Evolutionary conservation across 768 basidiomycete genomes (phyloP).

Genomic region (Inosperma sp.): DNA sequence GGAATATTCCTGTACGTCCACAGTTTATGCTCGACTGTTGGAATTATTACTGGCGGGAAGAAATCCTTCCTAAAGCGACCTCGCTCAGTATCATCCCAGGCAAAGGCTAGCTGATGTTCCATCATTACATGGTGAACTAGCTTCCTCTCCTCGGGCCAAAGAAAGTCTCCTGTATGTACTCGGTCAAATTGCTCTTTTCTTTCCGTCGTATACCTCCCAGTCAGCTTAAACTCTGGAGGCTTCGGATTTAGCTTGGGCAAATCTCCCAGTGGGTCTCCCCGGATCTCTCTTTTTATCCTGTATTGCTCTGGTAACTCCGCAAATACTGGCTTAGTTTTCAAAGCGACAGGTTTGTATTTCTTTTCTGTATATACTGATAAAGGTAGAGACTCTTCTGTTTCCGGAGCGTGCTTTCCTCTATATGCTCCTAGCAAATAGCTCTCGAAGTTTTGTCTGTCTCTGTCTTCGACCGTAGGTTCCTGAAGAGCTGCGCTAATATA

Average conservation of each 20-base stretch:
- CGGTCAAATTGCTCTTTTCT: conserved; percentile 16
- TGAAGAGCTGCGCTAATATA: not conserved
- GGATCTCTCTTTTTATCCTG: conserved; percentile 25
- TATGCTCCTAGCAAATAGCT: no score
- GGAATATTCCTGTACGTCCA: conserved; percentile 29
- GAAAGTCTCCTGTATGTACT: conserved; percentile 15
- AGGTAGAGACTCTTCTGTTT: not conserved
- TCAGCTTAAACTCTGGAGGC: conserved; percentile 20
- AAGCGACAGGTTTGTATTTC: conserved; percentile 31
- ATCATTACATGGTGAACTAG: conserved; percentile 33
- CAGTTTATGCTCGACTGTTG: conserved; percentile 30
- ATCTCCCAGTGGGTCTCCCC: conserved; percentile 25
- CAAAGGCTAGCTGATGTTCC: conserved; percentile 19
- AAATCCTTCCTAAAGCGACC: conserved; percentile 31
- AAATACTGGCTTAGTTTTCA: conserved; percentile 22
- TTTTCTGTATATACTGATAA: no score
- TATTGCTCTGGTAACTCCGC: conserved; percentile 24
- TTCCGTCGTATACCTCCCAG: conserved; percentile 23
- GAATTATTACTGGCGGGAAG: conserved; percentile 32
- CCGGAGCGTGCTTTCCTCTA: not conserved
- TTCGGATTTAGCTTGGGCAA: conserved; percentile 20
- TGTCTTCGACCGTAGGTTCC: not conserved
- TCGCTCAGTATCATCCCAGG: conserved; percentile 29
- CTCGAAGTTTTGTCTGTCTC: not conserved
- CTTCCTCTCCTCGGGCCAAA: conserved; percentile 26